phyloP scores from a whole-genome alignment of 306 rosid species.

The Lathyrus tuberosus region DNA sequence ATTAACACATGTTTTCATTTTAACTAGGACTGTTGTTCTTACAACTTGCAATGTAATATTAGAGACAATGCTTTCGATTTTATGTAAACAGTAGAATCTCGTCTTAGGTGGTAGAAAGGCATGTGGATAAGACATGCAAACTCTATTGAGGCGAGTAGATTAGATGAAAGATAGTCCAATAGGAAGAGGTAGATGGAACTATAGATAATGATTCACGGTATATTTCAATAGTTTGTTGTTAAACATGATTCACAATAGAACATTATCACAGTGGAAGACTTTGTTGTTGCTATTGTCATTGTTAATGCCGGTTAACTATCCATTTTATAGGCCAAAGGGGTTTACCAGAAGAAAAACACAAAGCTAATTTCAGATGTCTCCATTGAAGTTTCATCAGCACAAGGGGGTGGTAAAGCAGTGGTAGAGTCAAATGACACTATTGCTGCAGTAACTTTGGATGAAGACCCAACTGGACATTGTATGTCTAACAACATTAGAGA shows the following conservation, averaged over 20 bases:
- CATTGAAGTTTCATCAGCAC: constrained; percentile 45
- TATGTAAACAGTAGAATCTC: background rate
- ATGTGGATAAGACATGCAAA: background rate
- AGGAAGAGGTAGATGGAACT: background rate
- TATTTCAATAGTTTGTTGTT: background rate
- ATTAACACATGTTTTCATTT: no score
- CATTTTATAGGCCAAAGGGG: constrained; percentile 51
- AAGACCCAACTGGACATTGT: constrained; percentile 38
- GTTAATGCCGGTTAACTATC: constrained; percentile 43
- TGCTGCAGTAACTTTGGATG: constrained; percentile 36
- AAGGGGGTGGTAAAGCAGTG: constrained; percentile 61
- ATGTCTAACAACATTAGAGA: constrained; percentile 37
- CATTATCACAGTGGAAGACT: background rate
- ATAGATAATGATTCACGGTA: background rate
- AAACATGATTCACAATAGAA: constrained; percentile 12
- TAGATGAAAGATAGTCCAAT: background rate
- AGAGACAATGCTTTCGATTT: background rate
- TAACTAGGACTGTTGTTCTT: no score
- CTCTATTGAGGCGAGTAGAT: background rate
- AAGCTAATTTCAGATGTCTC: constrained; percentile 44
- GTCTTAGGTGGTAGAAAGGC: background rate
- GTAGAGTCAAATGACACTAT: constrained; percentile 53
- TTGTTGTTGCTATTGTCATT: constrained; percentile 12
- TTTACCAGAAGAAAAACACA: constrained; percentile 41
- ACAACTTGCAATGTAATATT: background rate